Conservation (phyloP, 2,329 filamentous ascomycete genomes). For the Monilinia fructigena region DNA sequence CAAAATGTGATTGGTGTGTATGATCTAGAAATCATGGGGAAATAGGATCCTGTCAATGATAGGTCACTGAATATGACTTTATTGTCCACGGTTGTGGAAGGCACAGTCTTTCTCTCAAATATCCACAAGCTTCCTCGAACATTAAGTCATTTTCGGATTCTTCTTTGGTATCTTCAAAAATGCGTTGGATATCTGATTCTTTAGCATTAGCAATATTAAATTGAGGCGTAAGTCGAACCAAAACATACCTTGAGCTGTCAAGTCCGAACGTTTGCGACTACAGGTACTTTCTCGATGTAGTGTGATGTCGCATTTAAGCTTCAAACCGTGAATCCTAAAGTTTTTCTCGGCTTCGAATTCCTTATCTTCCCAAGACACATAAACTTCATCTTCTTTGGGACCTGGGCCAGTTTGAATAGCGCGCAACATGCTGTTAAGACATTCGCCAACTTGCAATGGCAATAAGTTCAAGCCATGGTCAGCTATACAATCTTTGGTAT, state of each 20-base stretch:
- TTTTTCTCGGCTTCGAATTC: neutral
- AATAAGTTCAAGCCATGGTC: neutral
- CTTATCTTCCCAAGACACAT: neutral
- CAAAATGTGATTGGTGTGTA: neutral
- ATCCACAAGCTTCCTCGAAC: neutral
- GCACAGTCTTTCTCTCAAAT: neutral
- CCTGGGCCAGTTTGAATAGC: neutral
- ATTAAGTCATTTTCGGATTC: no score
- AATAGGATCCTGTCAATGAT: neutral
- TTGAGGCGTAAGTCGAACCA: no score
- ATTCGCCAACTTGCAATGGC: neutral
- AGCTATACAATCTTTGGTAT: neutral
- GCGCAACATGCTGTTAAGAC: neutral
- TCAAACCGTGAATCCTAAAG: neutral
- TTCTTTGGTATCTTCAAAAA: no score
- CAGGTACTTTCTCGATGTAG: slow-evolving; percentile 6
- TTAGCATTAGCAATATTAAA: no score
- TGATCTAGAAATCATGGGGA: neutral
- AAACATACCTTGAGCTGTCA: neutral
- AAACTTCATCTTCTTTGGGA: neutral
- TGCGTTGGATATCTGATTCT: neutral
- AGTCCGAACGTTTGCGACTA: neutral
- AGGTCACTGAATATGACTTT: neutral
- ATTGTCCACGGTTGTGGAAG: neutral
- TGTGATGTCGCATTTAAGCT: neutral